Percentiles rank a stretch among this genome's conserved stretches.
phyloP scores from a whole-genome alignment of 2,329 filamentous ascomycete species.

The Kalaharituber pfeilii region DNA sequence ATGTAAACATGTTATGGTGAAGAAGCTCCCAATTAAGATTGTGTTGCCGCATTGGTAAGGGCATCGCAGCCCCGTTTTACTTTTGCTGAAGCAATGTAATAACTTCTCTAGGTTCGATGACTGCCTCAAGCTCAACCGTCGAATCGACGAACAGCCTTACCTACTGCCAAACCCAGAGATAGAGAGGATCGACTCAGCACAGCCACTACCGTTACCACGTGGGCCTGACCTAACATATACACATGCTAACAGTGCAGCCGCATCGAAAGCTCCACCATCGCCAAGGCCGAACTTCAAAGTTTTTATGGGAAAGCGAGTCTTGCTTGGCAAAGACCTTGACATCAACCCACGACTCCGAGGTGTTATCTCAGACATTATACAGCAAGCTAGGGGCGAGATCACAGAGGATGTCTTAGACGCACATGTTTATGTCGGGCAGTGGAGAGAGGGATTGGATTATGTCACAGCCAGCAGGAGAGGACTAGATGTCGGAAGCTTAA shows the following conservation, averaged over 20 bases:
- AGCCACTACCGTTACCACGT: conserved; percentile 46
- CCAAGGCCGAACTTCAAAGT: conserved; percentile 44
- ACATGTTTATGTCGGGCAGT: conserved; percentile 75
- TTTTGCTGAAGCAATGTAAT: conserved; percentile 14
- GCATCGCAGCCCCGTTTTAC: conserved; percentile 28
- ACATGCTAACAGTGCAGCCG: conserved; percentile 28
- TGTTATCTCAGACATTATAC: conserved; percentile 54
- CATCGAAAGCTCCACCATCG: conserved; percentile 28
- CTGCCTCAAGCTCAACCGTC: conserved; percentile 78
- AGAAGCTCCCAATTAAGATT: conserved; percentile 55
- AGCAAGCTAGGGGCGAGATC: conserved; percentile 51
- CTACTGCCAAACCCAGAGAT: conserved; percentile 72
- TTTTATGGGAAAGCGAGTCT: conserved; percentile 60
- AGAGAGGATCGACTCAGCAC: conserved; percentile 41
- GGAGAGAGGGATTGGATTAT: conserved; percentile 66
- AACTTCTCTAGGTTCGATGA: conserved; percentile 65
- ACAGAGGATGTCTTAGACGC: conserved; percentile 49
- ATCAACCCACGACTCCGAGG: conserved; percentile 48
- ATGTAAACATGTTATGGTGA: conserved; percentile 44
- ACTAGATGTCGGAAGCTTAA: conserved; percentile 77
- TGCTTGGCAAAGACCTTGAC: conserved; percentile 57
- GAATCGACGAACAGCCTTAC: conserved; percentile 79
- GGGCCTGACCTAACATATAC: conserved; percentile 26
- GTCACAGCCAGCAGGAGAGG: conserved; percentile 53
- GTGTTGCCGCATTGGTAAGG: conserved; percentile 74